These are phyloP conservation scores for Phytophthora brassicae DNA, from an alignment of 352 stramenopile genomes.

Conservation along the genomic window DNA sequence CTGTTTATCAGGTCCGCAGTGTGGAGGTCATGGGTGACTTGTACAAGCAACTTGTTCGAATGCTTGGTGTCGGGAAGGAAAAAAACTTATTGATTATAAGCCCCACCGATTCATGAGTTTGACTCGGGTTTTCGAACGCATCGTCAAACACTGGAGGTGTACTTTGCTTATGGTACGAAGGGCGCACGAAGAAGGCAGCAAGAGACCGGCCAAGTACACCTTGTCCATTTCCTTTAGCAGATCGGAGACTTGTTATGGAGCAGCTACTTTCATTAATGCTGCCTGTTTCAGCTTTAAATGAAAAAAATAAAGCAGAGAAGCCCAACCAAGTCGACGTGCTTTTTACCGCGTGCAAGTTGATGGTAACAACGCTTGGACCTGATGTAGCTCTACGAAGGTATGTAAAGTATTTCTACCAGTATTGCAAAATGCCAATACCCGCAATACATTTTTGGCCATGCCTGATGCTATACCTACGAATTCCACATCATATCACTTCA, in stretches of 20 bases:
- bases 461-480: background rate
- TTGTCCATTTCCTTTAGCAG: too few species aligned
- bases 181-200: background rate
- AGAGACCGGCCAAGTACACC: too few species aligned
- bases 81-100: constrained; percentile 5
- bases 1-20: background rate
- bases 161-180: constrained; percentile 1
- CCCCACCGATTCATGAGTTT: constrained; percentile 8
- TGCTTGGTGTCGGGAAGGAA: constrained; percentile 4
- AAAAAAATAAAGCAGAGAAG: constrained; percentile 4
- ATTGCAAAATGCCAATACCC: too few species aligned
- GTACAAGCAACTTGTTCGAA: background rate
- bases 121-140: background rate
- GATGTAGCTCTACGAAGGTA: background rate
- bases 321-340: constrained; percentile 13
- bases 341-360: constrained; percentile 1
- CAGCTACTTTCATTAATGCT: constrained; percentile 6
- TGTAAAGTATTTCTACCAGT: too few species aligned
- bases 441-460: too few species aligned
- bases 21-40: constrained; percentile 2
- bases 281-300: constrained; percentile 1
- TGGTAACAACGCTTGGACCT: background rate
- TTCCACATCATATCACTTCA: background rate
- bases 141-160: constrained; percentile 7
- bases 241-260: background rate